Percentiles rank a stretch among this genome's conserved stretches.
phyloP scores from a whole-genome alignment of 345 rosid species.

The Bruguiera parviflora region DNA sequence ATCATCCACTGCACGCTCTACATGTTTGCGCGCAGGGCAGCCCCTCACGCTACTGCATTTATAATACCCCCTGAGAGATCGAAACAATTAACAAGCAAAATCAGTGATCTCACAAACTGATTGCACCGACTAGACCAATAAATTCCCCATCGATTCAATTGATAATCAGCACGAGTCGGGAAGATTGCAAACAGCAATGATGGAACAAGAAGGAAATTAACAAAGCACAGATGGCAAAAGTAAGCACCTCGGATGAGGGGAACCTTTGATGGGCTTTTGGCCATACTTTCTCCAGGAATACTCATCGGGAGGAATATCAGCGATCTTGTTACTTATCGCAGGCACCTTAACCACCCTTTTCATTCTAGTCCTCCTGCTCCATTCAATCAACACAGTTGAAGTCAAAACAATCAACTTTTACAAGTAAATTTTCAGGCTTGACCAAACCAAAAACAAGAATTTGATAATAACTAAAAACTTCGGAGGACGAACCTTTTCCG shows the following conservation, averaged over 20 bases:
- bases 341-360: slow-evolving; percentile 73
- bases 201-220: not conserved
- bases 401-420: not conserved
- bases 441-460: not conserved
- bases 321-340: slow-evolving; percentile 76
- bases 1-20: slow-evolving; percentile 81
- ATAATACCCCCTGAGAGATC: slow-evolving; percentile 71
- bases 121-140: no score
- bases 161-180: not conserved
- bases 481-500: slow-evolving; percentile 61
- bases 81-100: not conserved
- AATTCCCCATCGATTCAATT: no score
- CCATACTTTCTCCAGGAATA: slow-evolving; percentile 96
- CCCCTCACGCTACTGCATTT: slow-evolving; percentile 87
- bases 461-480: not conserved
- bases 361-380: slow-evolving; percentile 60
- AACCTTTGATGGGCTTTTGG: slow-evolving; percentile 95
- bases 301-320: slow-evolving; percentile 92
- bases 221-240: not conserved
- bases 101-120: not conserved
- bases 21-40: slow-evolving; percentile 96
- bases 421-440: not conserved
- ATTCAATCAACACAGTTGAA: not conserved
- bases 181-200: not conserved
- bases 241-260: slow-evolving; percentile 91